Base-by-base conservation (phyloP, 331 rosid genomes). In the Stylosanthes scabra region DNA sequence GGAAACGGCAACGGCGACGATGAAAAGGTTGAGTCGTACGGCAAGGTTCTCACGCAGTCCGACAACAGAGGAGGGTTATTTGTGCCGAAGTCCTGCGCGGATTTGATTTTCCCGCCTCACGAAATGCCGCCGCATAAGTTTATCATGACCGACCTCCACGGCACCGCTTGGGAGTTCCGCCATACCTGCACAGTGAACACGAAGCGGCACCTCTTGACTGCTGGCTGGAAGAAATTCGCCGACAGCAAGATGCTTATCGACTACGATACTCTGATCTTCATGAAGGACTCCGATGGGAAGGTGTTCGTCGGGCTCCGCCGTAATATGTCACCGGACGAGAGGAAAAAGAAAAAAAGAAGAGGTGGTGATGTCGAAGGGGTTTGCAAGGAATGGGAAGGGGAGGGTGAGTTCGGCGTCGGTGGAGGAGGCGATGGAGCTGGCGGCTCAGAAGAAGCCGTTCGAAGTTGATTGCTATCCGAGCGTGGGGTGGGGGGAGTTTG, bases 61-160 rank as follows among this genome's bases (percentile, higher is more conserved):
- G 98, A 92, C 70, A 92, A 92, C 64, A 96, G 96, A 6, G 98
- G 96, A 2, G 95, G 96, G 3, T 92, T 92, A 60, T 88, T 92
- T 0, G 95, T 92, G 3, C 98, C 96, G 31, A 84, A 88, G 74
- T 87, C 16, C 75, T 92, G 96, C 25, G 98, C 96, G 0, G 95
- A 88, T 9, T 72, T 87, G 2, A 79, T 92, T 25, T 90, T 90
- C 37, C 98, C 96, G 47, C 80, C 85, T 34, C 83, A 59, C 0
- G 93, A 90, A 31, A 92, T 88, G 52, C 96, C 98, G 60, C 83
- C 77, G 11, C 98, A 92, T 86, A 79, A 58, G 3, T 67, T 90
- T 37, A 34, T 63, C 11, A 45, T 92, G 44, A 84, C 86, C 1
- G 98, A 92, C 11, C 81, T 88, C 2, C 92, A 86, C 34, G 96